Conservation (phyloP, 257 asterid species). For the Jacaranda mimosifolia region DNA sequence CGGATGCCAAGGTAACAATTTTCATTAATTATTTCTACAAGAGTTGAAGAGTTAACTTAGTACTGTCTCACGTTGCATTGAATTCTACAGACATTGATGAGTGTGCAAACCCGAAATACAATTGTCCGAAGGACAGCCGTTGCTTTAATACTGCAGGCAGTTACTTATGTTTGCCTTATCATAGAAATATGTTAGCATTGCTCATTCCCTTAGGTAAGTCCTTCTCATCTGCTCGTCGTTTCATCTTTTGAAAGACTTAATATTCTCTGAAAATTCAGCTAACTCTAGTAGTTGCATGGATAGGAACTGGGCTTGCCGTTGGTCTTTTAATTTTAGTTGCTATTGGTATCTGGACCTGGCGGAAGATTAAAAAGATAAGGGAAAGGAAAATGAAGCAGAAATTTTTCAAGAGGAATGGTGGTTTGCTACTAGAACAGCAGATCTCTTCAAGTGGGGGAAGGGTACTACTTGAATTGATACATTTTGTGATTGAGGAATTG, state of each 20-base stretch:
- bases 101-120: slow-evolving; percentile 28
- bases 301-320: slow-evolving; percentile 21
- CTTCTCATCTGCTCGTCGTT: not conserved
- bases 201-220: too few species aligned
- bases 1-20: slow-evolving; percentile 49
- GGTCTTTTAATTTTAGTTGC: slow-evolving; percentile 11
- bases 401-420: not conserved
- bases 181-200: not conserved
- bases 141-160: slow-evolving; percentile 45
- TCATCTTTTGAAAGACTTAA: too few species aligned
- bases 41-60: not conserved
- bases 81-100: slow-evolving; percentile 38
- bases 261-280: not conserved
- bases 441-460: not conserved
- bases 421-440: not conserved
- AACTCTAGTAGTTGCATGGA: not conserved
- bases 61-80: not conserved
- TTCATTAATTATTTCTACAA: not conserved
- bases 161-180: slow-evolving; percentile 40
- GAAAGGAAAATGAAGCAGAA: slow-evolving; percentile 21
- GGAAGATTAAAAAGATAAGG: slow-evolving; percentile 3
- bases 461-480: slow-evolving; percentile 23
- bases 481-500: slow-evolving; percentile 43
- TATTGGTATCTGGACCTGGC: not conserved
- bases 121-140: slow-evolving; percentile 25